Evolutionary conservation across 352 stramenopile species (phyloP), one percentile per base, ranked within the genome.

Genomic region (Blastocystis hominis): DNA sequence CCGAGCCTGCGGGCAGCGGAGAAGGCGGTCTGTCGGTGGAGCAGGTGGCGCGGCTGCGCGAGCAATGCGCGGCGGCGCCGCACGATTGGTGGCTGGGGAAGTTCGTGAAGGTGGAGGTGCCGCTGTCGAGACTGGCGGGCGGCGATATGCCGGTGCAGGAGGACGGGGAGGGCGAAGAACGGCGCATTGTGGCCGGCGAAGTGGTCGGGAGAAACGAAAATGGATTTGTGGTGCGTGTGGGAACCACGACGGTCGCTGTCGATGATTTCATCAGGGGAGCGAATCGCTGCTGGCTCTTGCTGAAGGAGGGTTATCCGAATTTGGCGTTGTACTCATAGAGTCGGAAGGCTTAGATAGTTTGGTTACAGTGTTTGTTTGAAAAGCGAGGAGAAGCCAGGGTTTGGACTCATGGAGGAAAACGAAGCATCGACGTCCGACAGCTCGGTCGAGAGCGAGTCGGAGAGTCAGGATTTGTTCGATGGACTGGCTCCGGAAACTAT

Each of bases 101-200:
- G 50, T 84, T 55, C 42, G 72, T 84, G 72, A 84, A 84, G 72
- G 44, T 84, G 30, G 72, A 84, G 34, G n/a, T 84, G 20, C 72
- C 72, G 5, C 30, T 30, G 17, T 36, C 17, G 6, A 34, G 30
- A 30, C 44, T 84, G 3, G 36, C 36, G 1, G 44, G 40, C 6
- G 42, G 50, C 7, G 72, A 77, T 56, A 46, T 77, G 40, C 40
- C 50, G 38, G 40, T 47, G 6, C 17, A 66, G 63, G 70, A 64
- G 30, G 7, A 80, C 10, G 44, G 46, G 4, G 55, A 84, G n/a
- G 54, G 44, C 38, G 50, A 84, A n/a, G 72, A 46, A 20, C 30
- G 24, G 34, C 34, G 30, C 6, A 40, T 84, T 13, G 72, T 84
- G 2, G 30, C 68, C 30, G 72, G 47, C 7, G 72, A 84, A 30